phyloP scores from a whole-genome alignment of 208 protist species.

The Crithidia acanthocephali region DNA sequence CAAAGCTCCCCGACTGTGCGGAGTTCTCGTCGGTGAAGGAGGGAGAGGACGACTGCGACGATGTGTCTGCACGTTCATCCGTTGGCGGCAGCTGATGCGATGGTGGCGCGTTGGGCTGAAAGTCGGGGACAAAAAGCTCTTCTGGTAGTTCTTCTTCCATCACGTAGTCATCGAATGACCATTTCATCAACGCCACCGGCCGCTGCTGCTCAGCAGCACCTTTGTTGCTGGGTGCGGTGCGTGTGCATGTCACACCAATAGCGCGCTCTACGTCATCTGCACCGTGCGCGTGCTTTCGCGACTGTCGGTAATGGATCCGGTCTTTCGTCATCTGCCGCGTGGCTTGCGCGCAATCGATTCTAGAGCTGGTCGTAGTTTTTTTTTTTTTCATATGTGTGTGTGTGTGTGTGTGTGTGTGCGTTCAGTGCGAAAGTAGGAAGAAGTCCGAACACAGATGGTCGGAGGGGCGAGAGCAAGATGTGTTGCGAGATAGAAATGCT shows the following conservation, averaged over 20 bases:
- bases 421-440: no score
- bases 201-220: constrained; percentile 23
- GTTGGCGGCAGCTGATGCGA: not conserved
- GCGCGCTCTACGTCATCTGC: constrained; percentile 50
- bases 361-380: no score
- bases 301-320: constrained; percentile 51
- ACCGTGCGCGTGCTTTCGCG: constrained; percentile 57
- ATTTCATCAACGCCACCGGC: constrained; percentile 77
- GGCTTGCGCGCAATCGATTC: no score
- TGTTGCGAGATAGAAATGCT: no score
- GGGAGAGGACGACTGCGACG: not conserved
- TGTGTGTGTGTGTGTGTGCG: not conserved
- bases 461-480: no score
- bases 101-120: not conserved
- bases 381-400: no score
- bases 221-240: not conserved
- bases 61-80: not conserved
- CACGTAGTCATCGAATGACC: constrained; percentile 86
- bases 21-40: not conserved
- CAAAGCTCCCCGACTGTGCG: constrained; percentile 18
- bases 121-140: constrained; percentile 10
- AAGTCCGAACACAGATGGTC: no score
- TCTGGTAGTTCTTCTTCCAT: constrained; percentile 68
- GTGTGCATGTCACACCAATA: constrained; percentile 66
- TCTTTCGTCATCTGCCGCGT: constrained; percentile 74